Evolutionary conservation across 1,284 basidiomycete genomes (phyloP).

Genomic region (Boletellus deceptivus): DNA sequence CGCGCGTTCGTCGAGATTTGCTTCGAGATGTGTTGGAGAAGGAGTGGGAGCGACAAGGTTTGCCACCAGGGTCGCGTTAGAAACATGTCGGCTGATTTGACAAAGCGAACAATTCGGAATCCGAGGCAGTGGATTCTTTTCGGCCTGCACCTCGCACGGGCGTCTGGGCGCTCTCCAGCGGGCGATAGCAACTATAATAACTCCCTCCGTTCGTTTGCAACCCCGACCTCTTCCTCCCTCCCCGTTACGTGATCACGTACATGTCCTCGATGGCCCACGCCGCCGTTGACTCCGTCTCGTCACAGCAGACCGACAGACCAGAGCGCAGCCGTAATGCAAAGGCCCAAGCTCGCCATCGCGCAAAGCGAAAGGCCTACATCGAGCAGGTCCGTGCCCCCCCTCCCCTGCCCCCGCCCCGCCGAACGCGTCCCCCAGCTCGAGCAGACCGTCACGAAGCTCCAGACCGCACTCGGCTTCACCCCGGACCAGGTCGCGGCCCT

Average conservation of each 20-base stretch:
- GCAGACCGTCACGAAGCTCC: slow-evolving; percentile 76
- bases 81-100: slow-evolving; percentile 48
- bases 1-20: slow-evolving; percentile 30
- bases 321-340: slow-evolving; percentile 84
- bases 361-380: slow-evolving; percentile 91
- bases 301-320: slow-evolving; percentile 46
- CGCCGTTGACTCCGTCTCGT: slow-evolving; percentile 39
- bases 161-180: slow-evolving; percentile 22
- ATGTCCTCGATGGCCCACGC: slow-evolving; percentile 42
- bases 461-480: slow-evolving; percentile 64
- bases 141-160: slow-evolving; percentile 20
- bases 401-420: slow-evolving; percentile 2
- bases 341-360: slow-evolving; percentile 87
- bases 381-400: slow-evolving; percentile 57
- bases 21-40: slow-evolving; percentile 30
- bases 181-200: slow-evolving; percentile 34
- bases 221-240: slow-evolving; percentile 33
- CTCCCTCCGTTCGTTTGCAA: slow-evolving; percentile 32
- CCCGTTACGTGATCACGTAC: slow-evolving; percentile 40
- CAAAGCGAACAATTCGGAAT: slow-evolving; percentile 51
- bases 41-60: slow-evolving; percentile 27
- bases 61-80: slow-evolving; percentile 45
- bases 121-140: slow-evolving; percentile 35
- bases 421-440: slow-evolving; percentile 54
- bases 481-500: slow-evolving; percentile 68